Conservation (phyloP, 306 rosid species). For the Lotus japonicus region DNA sequence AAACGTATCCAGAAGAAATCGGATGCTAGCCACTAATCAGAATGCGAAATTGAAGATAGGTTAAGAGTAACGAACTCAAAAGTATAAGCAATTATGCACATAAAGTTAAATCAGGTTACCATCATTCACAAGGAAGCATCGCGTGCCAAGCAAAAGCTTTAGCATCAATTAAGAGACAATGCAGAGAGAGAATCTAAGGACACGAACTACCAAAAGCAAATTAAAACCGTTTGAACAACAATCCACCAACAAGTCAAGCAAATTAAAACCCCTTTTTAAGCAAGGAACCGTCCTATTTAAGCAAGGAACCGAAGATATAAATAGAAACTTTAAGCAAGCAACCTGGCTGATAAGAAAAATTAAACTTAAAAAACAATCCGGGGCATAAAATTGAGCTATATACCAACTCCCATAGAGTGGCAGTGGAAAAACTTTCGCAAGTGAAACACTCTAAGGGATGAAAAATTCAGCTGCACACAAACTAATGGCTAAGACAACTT, state of each 20-base stretch:
- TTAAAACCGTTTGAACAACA: constrained; percentile 30
- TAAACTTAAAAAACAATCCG: neutral
- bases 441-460: neutral
- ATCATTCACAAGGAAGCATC: constrained; percentile 71
- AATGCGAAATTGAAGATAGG: constrained; percentile 19
- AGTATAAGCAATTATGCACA: constrained; percentile 15
- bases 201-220: constrained; percentile 50
- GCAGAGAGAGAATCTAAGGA: constrained; percentile 37
- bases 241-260: constrained; percentile 25
- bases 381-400: neutral
- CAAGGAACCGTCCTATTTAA: constrained; percentile 20
- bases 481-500: neutral
- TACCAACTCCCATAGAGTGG: neutral
- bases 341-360: neutral
- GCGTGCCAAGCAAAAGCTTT: constrained; percentile 38
- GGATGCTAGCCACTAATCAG: constrained; percentile 11
- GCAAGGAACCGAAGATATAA: constrained; percentile 18
- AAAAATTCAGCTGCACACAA: constrained; percentile 1
- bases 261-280: constrained; percentile 16
- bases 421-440: neutral
- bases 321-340: neutral
- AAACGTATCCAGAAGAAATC: constrained; percentile 10
- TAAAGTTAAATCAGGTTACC: constrained; percentile 35
- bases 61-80: constrained; percentile 23
- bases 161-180: constrained; percentile 24